These are phyloP conservation scores for Colletotrichum tanaceti DNA, from an alignment of 2,329 filamentous ascomycete species.

Conservation along the genomic window DNA sequence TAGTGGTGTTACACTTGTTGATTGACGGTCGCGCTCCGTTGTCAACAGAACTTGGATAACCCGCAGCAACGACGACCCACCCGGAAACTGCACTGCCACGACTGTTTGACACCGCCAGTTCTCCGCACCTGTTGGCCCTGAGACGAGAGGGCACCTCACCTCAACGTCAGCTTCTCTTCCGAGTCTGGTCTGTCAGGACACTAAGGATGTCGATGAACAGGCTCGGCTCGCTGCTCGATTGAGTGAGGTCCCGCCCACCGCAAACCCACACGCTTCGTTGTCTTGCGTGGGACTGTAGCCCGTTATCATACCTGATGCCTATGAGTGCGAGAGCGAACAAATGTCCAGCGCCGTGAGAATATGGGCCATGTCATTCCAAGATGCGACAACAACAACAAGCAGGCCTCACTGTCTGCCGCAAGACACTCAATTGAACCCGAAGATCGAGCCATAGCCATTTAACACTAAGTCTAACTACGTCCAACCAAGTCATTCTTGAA, in stretches of 20 bases:
- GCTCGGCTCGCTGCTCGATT: background rate
- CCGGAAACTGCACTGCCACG: conserved; percentile 30
- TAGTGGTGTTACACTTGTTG: conserved; percentile 19
- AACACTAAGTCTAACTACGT: conserved; percentile 38
- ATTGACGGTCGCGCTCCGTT: conserved; percentile 11
- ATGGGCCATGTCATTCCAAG: background rate
- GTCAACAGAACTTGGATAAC: conserved; percentile 4
- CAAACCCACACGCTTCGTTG: background rate
- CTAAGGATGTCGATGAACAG: background rate
- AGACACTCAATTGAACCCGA: background rate
- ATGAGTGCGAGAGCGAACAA: background rate
- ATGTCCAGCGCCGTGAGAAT: background rate
- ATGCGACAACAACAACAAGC: background rate
- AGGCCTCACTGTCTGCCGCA: background rate
- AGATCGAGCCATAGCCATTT: conserved; percentile 27
- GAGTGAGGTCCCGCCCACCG: background rate
- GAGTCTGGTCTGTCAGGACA: background rate
- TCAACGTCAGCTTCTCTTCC: background rate
- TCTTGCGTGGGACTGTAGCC: background rate
- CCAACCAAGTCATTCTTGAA: conserved; percentile 27
- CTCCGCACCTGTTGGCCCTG: conserved; percentile 37
- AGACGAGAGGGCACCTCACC: conserved; percentile 26
- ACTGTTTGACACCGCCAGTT: conserved; percentile 14
- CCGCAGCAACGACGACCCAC: conserved; percentile 6
- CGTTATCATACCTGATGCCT: background rate